Evolutionary conservation across 306 rosid genomes (phyloP).

Genomic region (Rubus parviflorus): DNA sequence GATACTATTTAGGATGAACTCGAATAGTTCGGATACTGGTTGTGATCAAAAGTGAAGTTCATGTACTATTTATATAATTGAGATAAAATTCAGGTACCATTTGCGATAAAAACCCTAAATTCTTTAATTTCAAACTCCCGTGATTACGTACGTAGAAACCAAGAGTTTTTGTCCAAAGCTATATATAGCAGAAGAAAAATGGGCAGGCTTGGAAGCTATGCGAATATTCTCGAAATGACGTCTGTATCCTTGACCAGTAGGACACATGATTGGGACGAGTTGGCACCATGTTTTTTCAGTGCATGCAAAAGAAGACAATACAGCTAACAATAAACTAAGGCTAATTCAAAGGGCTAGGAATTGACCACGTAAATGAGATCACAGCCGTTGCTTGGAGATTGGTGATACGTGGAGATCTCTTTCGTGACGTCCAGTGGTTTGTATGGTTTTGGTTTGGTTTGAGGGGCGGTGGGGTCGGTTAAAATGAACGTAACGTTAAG

Average conservation of each 20-base stretch:
- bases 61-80: no score
- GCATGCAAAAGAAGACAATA: neutral
- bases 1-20: no score
- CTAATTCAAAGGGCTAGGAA: neutral
- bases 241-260: constrained; percentile 13
- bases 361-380: constrained; percentile 29
- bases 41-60: no score
- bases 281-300: neutral
- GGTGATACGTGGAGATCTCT: constrained; percentile 9
- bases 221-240: constrained; percentile 23
- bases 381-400: constrained; percentile 19
- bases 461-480: constrained; percentile 22
- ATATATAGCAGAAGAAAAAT: neutral
- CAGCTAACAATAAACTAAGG: neutral
- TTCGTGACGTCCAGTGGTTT: constrained; percentile 7
- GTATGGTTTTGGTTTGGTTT: neutral
- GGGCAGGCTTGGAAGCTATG: neutral
- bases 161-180: neutral
- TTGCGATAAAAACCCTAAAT: no score
- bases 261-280: neutral
- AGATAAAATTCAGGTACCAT: no score
- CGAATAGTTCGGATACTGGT: no score
- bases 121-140: no score
- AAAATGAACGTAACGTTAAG: neutral
- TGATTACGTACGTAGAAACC: neutral